Evolutionary conservation across 306 rosid genomes (phyloP), one percentile per base, ranked within the genome.

Genomic region (Cicer chorassanicum): DNA sequence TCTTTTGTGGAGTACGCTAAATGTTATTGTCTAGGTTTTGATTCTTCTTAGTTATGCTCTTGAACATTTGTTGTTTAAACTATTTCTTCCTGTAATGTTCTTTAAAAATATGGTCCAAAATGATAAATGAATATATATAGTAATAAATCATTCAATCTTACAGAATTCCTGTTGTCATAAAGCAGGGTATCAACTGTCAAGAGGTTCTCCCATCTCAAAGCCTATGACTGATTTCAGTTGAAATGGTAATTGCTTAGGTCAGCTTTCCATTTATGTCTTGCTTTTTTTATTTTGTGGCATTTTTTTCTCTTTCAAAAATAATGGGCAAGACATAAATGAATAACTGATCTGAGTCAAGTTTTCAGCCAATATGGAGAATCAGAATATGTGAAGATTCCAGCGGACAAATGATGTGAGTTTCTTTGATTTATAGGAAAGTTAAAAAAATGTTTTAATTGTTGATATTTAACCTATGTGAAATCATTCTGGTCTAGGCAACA

Each of bases 191-290:
- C 92, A 84, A 75, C 36, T 29, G 36, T 29, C 36, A 29, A 29
- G 95, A 85, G 97, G 92, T 92, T 89, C 90, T 92, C 87, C 85
- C 89, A 82, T 88, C 90, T 78, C 80, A 84, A 90, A 89, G 93
- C 90, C 86, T 80, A 96, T 89, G 68, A 87, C 90, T 81, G 92
- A 89, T 86, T 89, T 88, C 97, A 85, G 96, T 92, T 81, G 96
- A 89, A 85, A 88, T 82, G 91, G 90, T 88, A 88, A 88, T 86
- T 84, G 61, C 82, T 80, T 92, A 92, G 97, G 97, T 92, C 97
- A 92, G 96, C 36, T 29, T 29, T 29, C 5, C 36, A 4, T 29
- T 29, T 29, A 29, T 29, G 36, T 4, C 36, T 29, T 29, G 36
- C 36, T 29, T 29, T 29, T 29, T 29, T 29, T 29, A 29, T 91